A percentile compares a stretch with the other conserved stretches of the same genome.
These are phyloP conservation scores for Eucalyptus pauciflora DNA, from an alignment of 345 rosid species.

Conservation along the genomic window DNA sequence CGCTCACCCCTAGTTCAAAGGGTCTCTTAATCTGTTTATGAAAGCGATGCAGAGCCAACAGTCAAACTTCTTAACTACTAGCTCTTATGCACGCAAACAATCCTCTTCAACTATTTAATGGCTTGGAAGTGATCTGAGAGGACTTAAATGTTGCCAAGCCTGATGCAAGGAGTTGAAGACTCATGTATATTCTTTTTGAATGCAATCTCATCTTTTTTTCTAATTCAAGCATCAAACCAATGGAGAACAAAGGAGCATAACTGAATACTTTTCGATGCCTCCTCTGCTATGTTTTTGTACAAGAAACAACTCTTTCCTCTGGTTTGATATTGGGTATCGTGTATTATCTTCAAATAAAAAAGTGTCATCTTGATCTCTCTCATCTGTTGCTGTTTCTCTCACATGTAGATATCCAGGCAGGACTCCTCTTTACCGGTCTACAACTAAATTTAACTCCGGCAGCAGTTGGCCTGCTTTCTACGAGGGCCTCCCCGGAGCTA, in stretches of 20 bases:
- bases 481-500: constrained; percentile 88
- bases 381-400: background rate
- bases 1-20: too few relatives aligned
- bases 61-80: background rate
- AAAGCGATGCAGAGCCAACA: background rate
- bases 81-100: background rate
- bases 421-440: constrained; percentile 74
- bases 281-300: background rate
- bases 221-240: background rate
- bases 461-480: constrained; percentile 98
- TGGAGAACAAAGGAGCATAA: background rate
- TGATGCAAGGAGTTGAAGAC: background rate
- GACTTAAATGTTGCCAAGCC: background rate
- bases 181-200: background rate
- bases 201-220: background rate
- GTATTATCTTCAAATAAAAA: background rate
- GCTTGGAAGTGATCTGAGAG: background rate
- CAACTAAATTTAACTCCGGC: constrained; percentile 80
- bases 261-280: background rate
- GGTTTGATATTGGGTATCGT: background rate
- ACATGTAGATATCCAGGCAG: constrained; percentile 60
- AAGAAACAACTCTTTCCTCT: background rate
- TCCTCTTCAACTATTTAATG: background rate
- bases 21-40: background rate
- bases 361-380: background rate